phyloP scores from a whole-genome alignment of 495 filamentous ascomycete species.

The Collariella sp. region DNA sequence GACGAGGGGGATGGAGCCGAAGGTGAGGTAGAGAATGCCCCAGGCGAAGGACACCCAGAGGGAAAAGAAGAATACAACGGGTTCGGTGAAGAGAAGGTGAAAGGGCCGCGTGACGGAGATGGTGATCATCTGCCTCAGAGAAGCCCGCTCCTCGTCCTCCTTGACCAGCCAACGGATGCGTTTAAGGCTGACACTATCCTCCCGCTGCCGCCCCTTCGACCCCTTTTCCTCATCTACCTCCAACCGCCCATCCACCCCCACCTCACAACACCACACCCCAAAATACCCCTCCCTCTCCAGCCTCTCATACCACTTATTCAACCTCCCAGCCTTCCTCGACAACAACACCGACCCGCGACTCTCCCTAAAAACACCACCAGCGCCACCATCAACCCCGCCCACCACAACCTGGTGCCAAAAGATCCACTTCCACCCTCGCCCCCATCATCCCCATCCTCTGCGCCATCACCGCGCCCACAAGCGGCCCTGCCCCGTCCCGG shows the following conservation, averaged over 20 bases:
- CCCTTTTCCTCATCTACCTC: slow-evolving; percentile 23
- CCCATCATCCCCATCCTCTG: slow-evolving; percentile 30
- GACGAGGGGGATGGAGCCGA: slow-evolving; percentile 68
- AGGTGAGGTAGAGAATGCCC: slow-evolving; percentile 82
- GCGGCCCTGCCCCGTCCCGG: slow-evolving; percentile 74
- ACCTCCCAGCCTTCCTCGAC: slow-evolving; percentile 57
- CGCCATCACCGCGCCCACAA: slow-evolving; percentile 64
- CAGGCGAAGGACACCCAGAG: slow-evolving; percentile 86
- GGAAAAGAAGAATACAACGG: slow-evolving; percentile 91
- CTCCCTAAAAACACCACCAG: slow-evolving; percentile 69
- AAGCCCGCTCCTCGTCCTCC: slow-evolving; percentile 70
- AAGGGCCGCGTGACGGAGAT: slow-evolving; percentile 76
- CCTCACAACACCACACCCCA: slow-evolving; percentile 42
- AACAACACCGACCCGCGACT: slow-evolving; percentile 77
- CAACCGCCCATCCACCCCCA: not conserved
- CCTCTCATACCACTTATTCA: slow-evolving; percentile 76
- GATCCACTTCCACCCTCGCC: slow-evolving; percentile 73
- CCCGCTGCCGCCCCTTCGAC: not conserved
- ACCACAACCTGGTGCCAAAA: slow-evolving; percentile 80
- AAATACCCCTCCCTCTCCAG: slow-evolving; percentile 58
- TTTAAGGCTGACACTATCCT: slow-evolving; percentile 25
- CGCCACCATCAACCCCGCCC: slow-evolving; percentile 52
- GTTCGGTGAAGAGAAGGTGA: slow-evolving; percentile 78
- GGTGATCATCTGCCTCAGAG: slow-evolving; percentile 59
- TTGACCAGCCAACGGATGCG: slow-evolving; percentile 80